phyloP scores from a whole-genome alignment of 495 filamentous ascomycete species.

The Aspergillus leporis region DNA sequence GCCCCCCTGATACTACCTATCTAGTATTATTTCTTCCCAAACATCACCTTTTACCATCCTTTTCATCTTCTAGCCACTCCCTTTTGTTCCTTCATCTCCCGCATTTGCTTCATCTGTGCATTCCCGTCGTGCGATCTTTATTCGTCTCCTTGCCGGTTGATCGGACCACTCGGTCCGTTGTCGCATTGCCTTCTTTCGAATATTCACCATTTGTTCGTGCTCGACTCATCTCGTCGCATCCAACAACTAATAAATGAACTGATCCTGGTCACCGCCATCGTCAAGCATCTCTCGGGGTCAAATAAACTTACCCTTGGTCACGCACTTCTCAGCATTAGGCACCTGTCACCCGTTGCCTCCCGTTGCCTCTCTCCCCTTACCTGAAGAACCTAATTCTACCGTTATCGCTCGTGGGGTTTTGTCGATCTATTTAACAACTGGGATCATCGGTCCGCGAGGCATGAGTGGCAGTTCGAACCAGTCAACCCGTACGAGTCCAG shows the following conservation, averaged over 20 bases:
- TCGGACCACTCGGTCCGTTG: not conserved
- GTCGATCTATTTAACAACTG: conserved; percentile 22
- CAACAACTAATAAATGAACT: conserved; percentile 3
- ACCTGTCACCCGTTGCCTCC: conserved; percentile 20
- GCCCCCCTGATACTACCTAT: conserved; percentile 14
- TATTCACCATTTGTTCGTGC: not conserved
- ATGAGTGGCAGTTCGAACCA: conserved; percentile 52
- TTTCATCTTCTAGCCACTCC: conserved; percentile 14
- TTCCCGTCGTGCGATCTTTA: conserved; percentile 4
- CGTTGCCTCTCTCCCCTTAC: conserved; percentile 16
- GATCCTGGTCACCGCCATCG: not conserved
- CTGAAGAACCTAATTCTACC: conserved; percentile 23
- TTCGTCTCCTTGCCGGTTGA: not conserved
- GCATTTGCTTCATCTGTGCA: conserved; percentile 21
- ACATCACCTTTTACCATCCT: conserved; percentile 15
- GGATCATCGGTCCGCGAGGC: conserved; percentile 33
- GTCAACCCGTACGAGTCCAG: conserved; percentile 51
- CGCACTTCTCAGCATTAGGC: conserved; percentile 5
- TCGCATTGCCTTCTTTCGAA: not conserved
- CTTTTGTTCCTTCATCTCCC: conserved; percentile 19
- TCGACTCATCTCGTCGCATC: not conserved
- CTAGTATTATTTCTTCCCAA: conserved; percentile 16
- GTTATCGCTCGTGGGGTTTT: conserved; percentile 18
- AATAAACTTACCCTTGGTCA: not conserved
- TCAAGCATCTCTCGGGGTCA: not conserved